Evolutionary conservation across 208 protist species (phyloP), one percentile per base, ranked within the genome.

Genomic region (Crithidia fasciculata): DNA sequence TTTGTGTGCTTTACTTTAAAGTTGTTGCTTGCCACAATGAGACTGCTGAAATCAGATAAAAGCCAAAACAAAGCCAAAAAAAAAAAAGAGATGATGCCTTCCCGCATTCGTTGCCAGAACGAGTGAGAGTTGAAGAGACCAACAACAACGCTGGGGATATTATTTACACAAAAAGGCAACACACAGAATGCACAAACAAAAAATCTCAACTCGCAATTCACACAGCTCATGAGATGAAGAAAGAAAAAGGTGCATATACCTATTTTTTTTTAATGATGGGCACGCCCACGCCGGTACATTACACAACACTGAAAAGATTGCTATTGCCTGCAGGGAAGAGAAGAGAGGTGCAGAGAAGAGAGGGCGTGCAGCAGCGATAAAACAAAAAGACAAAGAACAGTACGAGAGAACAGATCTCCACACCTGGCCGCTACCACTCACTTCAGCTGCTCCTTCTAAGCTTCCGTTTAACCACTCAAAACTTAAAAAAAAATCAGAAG

Each of bases 381-480:
- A 54, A 45, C 67, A 70, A 4, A 66, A 10, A 18, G 8, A 49
- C 8, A 49, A 49, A 49, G 8, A 67, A 18, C 15, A 60, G 16
- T 15, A 72, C 4, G 40, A 49, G 53, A 49, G 52, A 66, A 93
- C 12, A 13, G 85, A n/a, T n/a, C n/a, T n/a, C n/a, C n/a, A n/a
- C n/a, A n/a, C n/a, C n/a, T n/a, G n/a, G n/a, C n/a, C n/a, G n/a
- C n/a, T n/a, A n/a, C n/a, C n/a, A n/a, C n/a, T n/a, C n/a, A n/a
- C n/a, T n/a, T n/a, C n/a, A n/a, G n/a, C n/a, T n/a, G n/a, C n/a
- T n/a, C n/a, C n/a, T n/a, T n/a, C n/a, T n/a, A n/a, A n/a, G n/a
- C n/a, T n/a, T n/a, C n/a, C n/a, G n/a, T n/a, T n/a, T n/a, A n/a
- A n/a, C n/a, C n/a, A n/a, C n/a, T n/a, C n/a, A n/a, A n/a, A n/a